phyloP scores from a whole-genome alignment of 352 stramenopile genomes.

The Thalassiosira pacifica region DNA sequence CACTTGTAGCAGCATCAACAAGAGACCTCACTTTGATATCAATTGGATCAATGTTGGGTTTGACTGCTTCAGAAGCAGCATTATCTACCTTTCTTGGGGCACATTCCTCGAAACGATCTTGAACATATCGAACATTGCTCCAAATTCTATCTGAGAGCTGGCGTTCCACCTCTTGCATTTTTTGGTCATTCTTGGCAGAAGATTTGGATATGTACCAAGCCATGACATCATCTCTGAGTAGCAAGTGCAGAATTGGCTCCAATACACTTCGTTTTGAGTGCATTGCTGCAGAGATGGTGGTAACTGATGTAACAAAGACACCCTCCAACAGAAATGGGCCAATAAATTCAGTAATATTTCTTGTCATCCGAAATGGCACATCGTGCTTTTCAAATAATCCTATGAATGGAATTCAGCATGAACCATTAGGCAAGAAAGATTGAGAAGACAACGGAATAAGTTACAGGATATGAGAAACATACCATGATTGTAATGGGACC shows the following conservation, averaged over 20 bases:
- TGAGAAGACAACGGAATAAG: neutral
- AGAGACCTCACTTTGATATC: conserved; percentile 79
- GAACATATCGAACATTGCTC: conserved; percentile 80
- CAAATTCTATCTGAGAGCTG: conserved; percentile 83
- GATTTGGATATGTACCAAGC: conserved; percentile 87
- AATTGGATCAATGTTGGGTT: conserved; percentile 63
- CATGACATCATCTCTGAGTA: conserved; percentile 87
- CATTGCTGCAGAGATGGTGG: conserved; percentile 73
- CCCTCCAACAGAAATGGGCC: conserved; percentile 80
- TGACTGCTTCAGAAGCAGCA: conserved; percentile 50
- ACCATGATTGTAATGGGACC: conserved; percentile 83
- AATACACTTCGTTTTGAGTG: conserved; percentile 72
- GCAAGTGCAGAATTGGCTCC: conserved; percentile 79
- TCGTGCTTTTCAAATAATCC: conserved; percentile 77
- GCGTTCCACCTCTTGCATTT: conserved; percentile 85
- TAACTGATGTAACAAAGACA: conserved; percentile 79
- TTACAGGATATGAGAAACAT: neutral
- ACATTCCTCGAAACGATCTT: conserved; percentile 79
- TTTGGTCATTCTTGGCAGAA: conserved; percentile 81
- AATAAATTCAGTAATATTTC: conserved; percentile 80
- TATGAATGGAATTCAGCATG: conserved; percentile 24
- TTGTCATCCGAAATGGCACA: conserved; percentile 86
- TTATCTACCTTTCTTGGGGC: conserved; percentile 49
- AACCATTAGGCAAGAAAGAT: neutral
- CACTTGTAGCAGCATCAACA: conserved; percentile 68